Conservation (phyloP, 345 rosid species). For the Citrus hindsii region DNA sequence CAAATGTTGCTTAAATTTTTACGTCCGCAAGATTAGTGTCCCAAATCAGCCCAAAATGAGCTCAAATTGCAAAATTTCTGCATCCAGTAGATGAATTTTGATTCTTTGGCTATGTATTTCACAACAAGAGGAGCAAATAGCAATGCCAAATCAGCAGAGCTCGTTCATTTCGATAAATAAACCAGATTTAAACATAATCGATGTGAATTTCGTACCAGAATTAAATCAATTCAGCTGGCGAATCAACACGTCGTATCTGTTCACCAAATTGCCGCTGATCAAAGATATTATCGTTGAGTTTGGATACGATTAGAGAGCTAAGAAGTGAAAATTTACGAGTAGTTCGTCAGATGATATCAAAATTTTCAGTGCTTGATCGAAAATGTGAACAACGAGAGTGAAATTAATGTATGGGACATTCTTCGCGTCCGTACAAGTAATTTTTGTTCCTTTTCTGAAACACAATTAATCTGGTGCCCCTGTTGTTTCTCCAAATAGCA, state of each 20-base stretch:
- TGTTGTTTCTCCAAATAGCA: neutral
- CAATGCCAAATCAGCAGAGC: neutral
- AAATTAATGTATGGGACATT: neutral
- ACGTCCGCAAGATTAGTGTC: neutral
- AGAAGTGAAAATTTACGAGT: conserved; percentile 9
- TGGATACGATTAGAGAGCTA: neutral
- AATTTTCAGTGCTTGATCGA: neutral
- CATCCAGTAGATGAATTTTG: neutral
- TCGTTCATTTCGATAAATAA: neutral
- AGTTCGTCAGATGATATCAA: conserved; percentile 3
- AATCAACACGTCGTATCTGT: neutral
- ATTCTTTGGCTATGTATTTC: neutral
- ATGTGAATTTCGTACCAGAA: neutral
- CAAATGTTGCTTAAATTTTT: neutral
- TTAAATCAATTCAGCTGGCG: neutral
- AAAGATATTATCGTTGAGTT: conserved; percentile 7
- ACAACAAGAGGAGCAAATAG: neutral
- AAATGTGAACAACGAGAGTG: neutral
- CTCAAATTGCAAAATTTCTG: neutral
- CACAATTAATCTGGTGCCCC: neutral
- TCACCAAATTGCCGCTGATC: conserved; percentile 13
- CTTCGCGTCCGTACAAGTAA: neutral
- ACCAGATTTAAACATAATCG: conserved; percentile 4
- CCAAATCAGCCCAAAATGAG: neutral
- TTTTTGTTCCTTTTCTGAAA: neutral